phyloP scores from a whole-genome alignment of 441 rosid species.

The Metrosideros polymorpha region DNA sequence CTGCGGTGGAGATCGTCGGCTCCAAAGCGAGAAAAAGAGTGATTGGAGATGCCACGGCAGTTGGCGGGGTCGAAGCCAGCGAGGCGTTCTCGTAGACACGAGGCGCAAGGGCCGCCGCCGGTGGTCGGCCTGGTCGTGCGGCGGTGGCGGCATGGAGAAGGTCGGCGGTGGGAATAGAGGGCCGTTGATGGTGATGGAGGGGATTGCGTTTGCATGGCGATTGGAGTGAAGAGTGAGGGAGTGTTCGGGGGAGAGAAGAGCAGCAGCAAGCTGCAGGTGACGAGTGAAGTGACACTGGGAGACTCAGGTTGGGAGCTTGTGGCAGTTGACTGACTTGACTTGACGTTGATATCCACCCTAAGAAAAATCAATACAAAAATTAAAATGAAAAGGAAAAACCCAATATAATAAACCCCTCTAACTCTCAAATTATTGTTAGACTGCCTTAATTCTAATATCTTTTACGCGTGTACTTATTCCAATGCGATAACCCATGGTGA shows the following conservation, averaged over 20 bases:
- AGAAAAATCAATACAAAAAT: neutral
- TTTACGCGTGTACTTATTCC: neutral
- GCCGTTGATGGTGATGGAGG: neutral
- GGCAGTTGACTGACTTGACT: no score
- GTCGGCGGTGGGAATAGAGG: neutral
- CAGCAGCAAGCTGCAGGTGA: neutral
- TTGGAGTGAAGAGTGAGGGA: neutral
- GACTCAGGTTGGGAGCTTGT: neutral
- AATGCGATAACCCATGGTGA: neutral
- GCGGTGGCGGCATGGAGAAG: neutral
- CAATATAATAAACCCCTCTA: neutral
- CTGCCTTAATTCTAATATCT: neutral
- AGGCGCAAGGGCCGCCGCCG: neutral
- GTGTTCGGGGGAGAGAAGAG: neutral
- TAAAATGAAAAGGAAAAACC: neutral
- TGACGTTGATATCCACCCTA: neutral
- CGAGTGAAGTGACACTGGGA: neutral
- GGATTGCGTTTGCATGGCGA: neutral
- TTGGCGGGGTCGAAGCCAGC: neutral
- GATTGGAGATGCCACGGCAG: neutral
- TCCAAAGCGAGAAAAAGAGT: neutral
- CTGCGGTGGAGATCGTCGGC: slow-evolving; percentile 2
- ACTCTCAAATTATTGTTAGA: neutral
- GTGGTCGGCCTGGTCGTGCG: neutral
- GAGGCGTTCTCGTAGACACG: neutral